These are phyloP conservation scores for Retiboletus flavoniger DNA, from an alignment of 1,284 basidiomycete genomes.

Conservation along the genomic window DNA sequence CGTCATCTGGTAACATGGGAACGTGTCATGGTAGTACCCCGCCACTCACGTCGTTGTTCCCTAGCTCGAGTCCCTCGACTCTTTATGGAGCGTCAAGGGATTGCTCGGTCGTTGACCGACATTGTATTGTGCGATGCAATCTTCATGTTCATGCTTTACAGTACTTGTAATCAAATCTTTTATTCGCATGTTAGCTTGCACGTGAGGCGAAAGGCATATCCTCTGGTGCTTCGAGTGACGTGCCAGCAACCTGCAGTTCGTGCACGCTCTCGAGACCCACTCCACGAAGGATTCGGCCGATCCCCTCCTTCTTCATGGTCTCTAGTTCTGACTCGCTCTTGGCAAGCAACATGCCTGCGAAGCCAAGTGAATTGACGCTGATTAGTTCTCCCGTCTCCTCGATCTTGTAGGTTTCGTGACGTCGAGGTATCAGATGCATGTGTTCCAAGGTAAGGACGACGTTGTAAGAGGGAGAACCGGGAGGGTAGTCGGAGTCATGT, in stretches of 20 bases:
- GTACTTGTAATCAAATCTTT: not conserved
- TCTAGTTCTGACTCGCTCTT: constrained; percentile 74
- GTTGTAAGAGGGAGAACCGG: constrained; percentile 75
- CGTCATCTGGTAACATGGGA: constrained; percentile 40
- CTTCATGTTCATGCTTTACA: constrained; percentile 1
- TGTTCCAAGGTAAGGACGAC: constrained; percentile 80
- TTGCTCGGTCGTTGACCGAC: constrained; percentile 30
- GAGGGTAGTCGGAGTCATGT: constrained; percentile 57
- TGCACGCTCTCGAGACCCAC: constrained; percentile 66
- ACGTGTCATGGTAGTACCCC: not conserved
- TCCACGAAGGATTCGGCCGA: constrained; percentile 56
- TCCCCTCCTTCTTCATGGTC: constrained; percentile 58
- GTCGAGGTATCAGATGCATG: constrained; percentile 79
- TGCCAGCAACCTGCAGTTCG: constrained; percentile 54
- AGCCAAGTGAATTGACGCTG: constrained; percentile 82
- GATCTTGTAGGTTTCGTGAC: constrained; percentile 53
- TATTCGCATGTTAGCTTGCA: constrained; percentile 1
- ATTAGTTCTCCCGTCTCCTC: constrained; percentile 52
- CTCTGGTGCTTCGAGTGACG: constrained; percentile 31
- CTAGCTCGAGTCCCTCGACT: constrained; percentile 43
- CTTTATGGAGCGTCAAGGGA: constrained; percentile 41
- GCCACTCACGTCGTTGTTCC: constrained; percentile 20
- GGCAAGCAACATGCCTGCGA: constrained; percentile 81
- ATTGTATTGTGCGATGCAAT: not conserved
- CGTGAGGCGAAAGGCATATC: not conserved